Conservation (phyloP, 2,329 filamentous ascomycete species). For the Venturia asperata region DNA sequence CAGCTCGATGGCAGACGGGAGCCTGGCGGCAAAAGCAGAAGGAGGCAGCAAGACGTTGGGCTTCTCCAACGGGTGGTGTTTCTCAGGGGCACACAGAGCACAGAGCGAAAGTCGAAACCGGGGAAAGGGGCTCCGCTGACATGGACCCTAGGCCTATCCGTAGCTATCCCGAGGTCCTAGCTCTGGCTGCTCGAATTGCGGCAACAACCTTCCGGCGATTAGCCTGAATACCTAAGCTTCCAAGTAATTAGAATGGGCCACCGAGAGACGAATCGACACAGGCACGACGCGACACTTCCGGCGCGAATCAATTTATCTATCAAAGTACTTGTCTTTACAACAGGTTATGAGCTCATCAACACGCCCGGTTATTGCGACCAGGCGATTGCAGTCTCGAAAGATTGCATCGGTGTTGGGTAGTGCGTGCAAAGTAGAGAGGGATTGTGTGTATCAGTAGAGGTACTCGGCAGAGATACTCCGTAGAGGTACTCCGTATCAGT, state of each 20-base stretch:
- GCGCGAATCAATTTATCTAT: too few relatives aligned
- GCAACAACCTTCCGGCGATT: neutral
- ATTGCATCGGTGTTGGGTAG: neutral
- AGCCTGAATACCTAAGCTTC: neutral
- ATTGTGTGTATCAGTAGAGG: neutral
- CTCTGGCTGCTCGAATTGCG: neutral
- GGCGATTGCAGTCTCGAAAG: too few relatives aligned
- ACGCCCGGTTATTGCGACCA: too few relatives aligned
- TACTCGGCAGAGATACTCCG: too few relatives aligned
- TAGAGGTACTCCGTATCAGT: too few relatives aligned
- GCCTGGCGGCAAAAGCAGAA: conserved; percentile 2
- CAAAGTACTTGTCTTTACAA: too few relatives aligned
- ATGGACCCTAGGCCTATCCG: too few relatives aligned
- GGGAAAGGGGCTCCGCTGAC: neutral
- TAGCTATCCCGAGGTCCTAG: too few relatives aligned
- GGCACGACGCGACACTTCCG: neutral
- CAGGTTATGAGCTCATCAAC: too few relatives aligned
- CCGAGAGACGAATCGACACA: neutral
- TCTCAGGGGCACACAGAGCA: conserved; percentile 2
- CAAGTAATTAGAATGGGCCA: neutral
- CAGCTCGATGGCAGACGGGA: conserved; percentile 5
- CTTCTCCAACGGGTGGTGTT: conserved; percentile 7
- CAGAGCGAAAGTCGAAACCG: conserved; percentile 3
- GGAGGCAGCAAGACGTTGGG: conserved; percentile 4
- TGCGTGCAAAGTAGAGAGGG: neutral